Evolutionary conservation across 1,284 basidiomycete species (phyloP).

Genomic region (Golubevia pallescens): DNA sequence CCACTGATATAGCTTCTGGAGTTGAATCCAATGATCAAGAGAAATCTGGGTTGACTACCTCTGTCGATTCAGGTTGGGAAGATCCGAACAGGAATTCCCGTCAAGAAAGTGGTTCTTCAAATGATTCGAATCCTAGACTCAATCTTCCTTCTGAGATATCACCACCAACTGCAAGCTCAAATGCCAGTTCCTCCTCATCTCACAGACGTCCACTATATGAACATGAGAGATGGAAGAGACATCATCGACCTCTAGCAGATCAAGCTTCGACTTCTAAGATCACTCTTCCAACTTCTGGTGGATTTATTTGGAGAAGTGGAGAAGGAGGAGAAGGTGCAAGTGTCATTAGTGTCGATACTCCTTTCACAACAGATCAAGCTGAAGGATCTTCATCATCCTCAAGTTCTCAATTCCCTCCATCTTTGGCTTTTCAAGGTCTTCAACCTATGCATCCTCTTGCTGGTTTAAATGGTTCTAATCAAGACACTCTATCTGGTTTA

Average conservation of each 20-base stretch:
- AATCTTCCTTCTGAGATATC: background rate
- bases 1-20: background rate
- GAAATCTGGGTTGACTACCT: background rate
- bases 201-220: constrained; percentile 14
- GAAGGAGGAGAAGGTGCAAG: constrained; percentile 2
- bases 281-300: constrained; percentile 31
- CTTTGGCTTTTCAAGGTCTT: too few relatives aligned
- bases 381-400: background rate
- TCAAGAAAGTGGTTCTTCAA: background rate
- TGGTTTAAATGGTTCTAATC: too few relatives aligned
- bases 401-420: too few relatives aligned
- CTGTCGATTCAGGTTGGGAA: background rate
- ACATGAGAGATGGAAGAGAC: constrained; percentile 35
- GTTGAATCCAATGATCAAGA: background rate
- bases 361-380: background rate
- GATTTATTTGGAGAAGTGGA: constrained; percentile 34
- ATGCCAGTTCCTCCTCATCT: background rate
- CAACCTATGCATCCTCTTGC: too few relatives aligned
- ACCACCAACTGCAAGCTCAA: background rate
- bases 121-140: background rate
- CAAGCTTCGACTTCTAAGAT: constrained; percentile 16
- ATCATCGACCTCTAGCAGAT: constrained; percentile 25
- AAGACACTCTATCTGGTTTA: too few relatives aligned
- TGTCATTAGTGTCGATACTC: background rate
- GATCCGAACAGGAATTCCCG: background rate